Evolutionary conservation across 2,329 filamentous ascomycete genomes (phyloP).

Genomic region (Trichocomaceae sp.): DNA sequence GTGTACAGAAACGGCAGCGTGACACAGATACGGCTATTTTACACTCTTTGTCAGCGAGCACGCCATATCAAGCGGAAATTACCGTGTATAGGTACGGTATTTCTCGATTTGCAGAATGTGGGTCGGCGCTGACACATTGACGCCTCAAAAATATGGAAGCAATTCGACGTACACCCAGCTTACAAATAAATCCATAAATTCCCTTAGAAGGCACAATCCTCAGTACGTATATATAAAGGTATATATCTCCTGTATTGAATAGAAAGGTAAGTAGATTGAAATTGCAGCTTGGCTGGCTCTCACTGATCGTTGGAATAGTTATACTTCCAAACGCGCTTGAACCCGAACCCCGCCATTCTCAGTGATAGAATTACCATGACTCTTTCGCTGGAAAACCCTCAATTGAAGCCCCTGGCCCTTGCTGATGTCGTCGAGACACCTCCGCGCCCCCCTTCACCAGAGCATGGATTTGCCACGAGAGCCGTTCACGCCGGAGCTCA

Average conservation of each 20-base stretch:
- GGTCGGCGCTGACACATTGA: not conserved
- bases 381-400: constrained; percentile 13
- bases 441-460: constrained; percentile 64
- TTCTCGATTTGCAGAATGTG: not conserved
- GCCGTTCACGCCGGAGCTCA: constrained; percentile 91
- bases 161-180: not conserved
- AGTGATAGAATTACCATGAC: constrained; percentile 14
- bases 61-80: not conserved
- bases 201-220: not conserved
- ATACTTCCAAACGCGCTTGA: not conserved
- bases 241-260: not conserved
- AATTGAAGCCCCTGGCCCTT: constrained; percentile 13
- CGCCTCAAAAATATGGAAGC: not conserved
- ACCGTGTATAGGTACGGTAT: too few species aligned
- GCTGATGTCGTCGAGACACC: constrained; percentile 57
- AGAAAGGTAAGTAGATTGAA: not conserved
- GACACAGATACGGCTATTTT: not conserved
- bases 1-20: not conserved
- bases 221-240: not conserved
- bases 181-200: not conserved
- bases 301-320: not conserved
- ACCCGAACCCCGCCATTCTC: constrained; percentile 1
- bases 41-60: not conserved
- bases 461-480: constrained; percentile 80
- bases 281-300: not conserved